phyloP scores from a whole-genome alignment of 2,329 filamentous ascomycete genomes.

The Aspergillus fijiensis region DNA sequence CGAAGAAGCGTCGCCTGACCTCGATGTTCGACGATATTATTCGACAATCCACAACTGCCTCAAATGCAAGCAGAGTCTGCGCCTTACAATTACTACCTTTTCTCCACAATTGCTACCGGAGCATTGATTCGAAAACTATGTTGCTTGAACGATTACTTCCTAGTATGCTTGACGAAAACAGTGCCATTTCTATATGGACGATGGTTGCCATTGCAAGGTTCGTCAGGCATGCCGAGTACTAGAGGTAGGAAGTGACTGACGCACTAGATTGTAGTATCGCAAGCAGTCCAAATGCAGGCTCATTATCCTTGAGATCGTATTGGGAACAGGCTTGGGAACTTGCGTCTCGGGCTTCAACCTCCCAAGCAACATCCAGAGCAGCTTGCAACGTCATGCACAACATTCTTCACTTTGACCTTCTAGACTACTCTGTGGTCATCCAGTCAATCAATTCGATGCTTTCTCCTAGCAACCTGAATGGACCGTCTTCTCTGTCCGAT shows the following conservation, averaged over 20 bases:
- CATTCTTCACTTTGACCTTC: constrained; percentile 64
- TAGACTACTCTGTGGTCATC: constrained; percentile 66
- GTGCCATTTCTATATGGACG: constrained; percentile 71
- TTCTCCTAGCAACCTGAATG: constrained; percentile 74
- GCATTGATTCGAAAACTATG: constrained; percentile 54
- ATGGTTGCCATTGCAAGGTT: constrained; percentile 80
- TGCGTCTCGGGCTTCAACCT: constrained; percentile 67
- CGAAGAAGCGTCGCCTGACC: constrained; percentile 38
- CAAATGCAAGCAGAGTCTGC: constrained; percentile 44
- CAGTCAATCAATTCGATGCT: constrained; percentile 72
- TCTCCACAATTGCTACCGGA: constrained; percentile 48
- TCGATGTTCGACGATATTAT: constrained; percentile 40
- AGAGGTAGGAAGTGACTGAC: constrained; percentile 8
- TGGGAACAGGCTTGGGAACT: constrained; percentile 80
- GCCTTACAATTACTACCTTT: constrained; percentile 58
- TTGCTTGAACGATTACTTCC: constrained; percentile 59
- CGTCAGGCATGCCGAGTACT: constrained; percentile 24
- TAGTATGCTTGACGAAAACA: constrained; percentile 68
- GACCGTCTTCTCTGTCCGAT: constrained; percentile 76
- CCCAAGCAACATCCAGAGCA: constrained; percentile 69
- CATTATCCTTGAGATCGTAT: constrained; percentile 43
- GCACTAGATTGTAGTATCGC: constrained; percentile 32
- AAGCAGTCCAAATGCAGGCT: constrained; percentile 34
- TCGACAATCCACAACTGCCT: constrained; percentile 36
- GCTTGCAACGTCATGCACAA: constrained; percentile 71